Base-by-base conservation (phyloP, 1,139 yeast genomes). In the Yamadazyma triangularis region DNA sequence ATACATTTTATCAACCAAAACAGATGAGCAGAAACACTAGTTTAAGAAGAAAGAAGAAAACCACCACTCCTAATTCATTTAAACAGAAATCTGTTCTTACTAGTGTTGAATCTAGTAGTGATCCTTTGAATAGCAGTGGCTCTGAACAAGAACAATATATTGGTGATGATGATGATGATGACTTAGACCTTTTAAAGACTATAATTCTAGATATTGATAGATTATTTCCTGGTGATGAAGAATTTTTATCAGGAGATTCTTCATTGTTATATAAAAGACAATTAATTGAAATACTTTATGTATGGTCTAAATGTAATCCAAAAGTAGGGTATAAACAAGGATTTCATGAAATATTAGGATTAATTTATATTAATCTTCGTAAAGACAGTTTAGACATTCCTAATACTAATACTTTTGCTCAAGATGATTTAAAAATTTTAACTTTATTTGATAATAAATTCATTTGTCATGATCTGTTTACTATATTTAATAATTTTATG, bases 321-420 rank as follows among this genome's bases (percentile, higher is more conserved):
- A 51, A 55, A 25, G 60, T 67, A n/a, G 73, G 77, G 2, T 81
- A 81, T 50, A 78, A 74, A 43, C 89, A 81, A 47, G 89, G 89
- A 0, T 63, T 75, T 39, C 89, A 81, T 52, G 89, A 81, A 48
- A 60, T 81, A 10, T 59, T 78, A 39, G 88, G 86, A 1, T 49
- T 79, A 35, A 58, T 81, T 2, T 79, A 69, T 46, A 53, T 75
- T 35, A 71, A 68, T 36, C 39, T 78, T n/a, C 50, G 58, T 38
- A 48, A 51, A 8, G 80, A 74, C 49, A 50, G 68, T 2, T 45
- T 59, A 2, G 43, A 33, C 9, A 56, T 67, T 4, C 64, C 72
- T 1, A 53, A 47, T 25, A 51, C 65, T 7, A 58, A 57, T 31
- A 52, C 65, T 1, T 48, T 58, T 24, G 49, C 67, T 2, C 38